These are phyloP conservation scores for Xylaria cubensis DNA, from an alignment of 495 filamentous ascomycete genomes.

Conservation along the genomic window DNA sequence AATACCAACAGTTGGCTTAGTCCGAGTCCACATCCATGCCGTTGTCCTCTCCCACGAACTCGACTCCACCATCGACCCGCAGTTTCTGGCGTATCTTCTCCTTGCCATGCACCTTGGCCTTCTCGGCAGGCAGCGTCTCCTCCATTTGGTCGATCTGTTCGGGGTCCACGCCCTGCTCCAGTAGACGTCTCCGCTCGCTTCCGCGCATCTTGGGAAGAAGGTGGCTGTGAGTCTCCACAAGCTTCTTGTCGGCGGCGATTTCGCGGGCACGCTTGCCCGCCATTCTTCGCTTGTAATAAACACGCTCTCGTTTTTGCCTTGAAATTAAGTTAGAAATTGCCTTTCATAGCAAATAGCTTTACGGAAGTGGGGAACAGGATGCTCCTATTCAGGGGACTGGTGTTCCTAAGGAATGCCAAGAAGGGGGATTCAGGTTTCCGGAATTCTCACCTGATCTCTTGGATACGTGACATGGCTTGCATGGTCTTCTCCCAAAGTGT, in stretches of 20 bases:
- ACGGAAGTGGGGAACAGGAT: neutral
- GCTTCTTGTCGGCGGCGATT: conserved; percentile 77
- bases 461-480: conserved; percentile 87
- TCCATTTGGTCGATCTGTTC: conserved; percentile 64
- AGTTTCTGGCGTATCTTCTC: conserved; percentile 68
- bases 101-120: conserved; percentile 59
- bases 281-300: conserved; percentile 92
- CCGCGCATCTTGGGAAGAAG: conserved; percentile 71
- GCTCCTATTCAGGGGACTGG: neutral
- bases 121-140: conserved; percentile 47
- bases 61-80: conserved; percentile 69
- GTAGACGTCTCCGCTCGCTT: conserved; percentile 57
- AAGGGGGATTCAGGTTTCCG: neutral
- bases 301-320: conserved; percentile 71
- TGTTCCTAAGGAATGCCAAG: neutral
- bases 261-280: conserved; percentile 84
- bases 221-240: conserved; percentile 92
- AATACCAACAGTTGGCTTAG: conserved; percentile 25
- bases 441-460: conserved; percentile 72
- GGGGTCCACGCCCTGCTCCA: conserved; percentile 55
- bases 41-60: conserved; percentile 58
- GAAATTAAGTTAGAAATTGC: neutral
- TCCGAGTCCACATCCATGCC: conserved; percentile 75
- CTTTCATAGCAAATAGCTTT: neutral
- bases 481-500: conserved; percentile 85